Evolutionary conservation across 257 asterid genomes (phyloP).

Genomic region (Primulina huaijiensis): DNA sequence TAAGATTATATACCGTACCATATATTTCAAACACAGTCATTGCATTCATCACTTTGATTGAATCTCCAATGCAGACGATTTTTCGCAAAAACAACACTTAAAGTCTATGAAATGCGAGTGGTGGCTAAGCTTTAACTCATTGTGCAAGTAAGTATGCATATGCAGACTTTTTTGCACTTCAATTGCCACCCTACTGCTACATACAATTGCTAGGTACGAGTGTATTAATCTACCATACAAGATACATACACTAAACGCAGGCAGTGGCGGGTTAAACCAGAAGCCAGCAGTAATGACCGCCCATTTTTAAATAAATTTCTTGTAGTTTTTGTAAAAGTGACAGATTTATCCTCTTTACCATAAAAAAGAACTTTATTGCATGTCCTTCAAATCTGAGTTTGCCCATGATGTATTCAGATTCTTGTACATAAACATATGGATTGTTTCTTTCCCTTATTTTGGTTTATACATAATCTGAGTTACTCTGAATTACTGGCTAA

Average conservation of each 20-base stretch:
- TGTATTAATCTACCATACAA: neutral
- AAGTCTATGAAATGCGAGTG: constrained; percentile 22
- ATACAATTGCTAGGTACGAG: no score
- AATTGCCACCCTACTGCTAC: neutral
- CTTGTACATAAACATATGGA: neutral
- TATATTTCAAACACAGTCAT: constrained; percentile 25
- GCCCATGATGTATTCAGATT: neutral
- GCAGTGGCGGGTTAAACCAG: neutral
- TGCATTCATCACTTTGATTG: constrained; percentile 33
- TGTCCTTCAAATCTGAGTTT: neutral
- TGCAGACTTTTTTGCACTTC: constrained; percentile 1
- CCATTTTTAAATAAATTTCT: no score
- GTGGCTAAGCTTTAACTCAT: constrained; percentile 8
- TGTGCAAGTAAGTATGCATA: constrained; percentile 1
- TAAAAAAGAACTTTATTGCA: neutral
- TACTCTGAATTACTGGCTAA: neutral
- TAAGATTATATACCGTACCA: neutral
- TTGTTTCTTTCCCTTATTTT: neutral
- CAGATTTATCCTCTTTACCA: neutral
- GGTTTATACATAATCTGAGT: neutral
- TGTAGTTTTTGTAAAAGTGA: neutral
- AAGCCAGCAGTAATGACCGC: neutral
- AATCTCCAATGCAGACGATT: constrained; percentile 24
- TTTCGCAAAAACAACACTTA: constrained; percentile 22
- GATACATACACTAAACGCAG: neutral